phyloP scores from a whole-genome alignment of 2,329 filamentous ascomycete genomes.

The Beauveria caledonica region DNA sequence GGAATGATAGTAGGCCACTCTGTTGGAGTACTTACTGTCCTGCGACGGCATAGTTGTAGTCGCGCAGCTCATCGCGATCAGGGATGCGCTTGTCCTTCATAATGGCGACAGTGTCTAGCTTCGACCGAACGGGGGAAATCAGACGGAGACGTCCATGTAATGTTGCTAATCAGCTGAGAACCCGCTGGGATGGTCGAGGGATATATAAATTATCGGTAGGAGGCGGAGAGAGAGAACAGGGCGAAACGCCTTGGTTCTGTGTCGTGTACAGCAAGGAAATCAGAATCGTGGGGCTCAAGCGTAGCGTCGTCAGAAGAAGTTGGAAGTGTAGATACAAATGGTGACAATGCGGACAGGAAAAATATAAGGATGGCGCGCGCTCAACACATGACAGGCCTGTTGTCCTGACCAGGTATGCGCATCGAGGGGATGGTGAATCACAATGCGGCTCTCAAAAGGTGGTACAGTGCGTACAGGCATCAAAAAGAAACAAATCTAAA shows the following conservation, averaged over 20 bases:
- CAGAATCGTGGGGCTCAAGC: not conserved
- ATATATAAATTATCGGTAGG: not conserved
- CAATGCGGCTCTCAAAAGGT: not conserved
- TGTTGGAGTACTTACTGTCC: constrained; percentile 58
- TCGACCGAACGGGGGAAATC: not conserved
- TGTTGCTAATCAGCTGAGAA: not conserved
- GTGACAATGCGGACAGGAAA: not conserved
- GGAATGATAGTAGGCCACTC: not conserved
- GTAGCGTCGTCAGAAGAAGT: not conserved
- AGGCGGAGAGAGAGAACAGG: not conserved
- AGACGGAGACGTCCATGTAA: not conserved
- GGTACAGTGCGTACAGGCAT: not conserved
- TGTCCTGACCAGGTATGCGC: not conserved
- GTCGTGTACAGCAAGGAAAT: not conserved
- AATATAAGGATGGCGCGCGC: not conserved
- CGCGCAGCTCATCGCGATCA: constrained; percentile 52
- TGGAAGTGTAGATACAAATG: not conserved
- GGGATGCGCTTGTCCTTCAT: constrained; percentile 35
- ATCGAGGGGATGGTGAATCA: not conserved
- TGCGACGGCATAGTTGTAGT: constrained; percentile 70
- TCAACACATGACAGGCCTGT: not conserved
- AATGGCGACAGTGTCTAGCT: constrained; percentile 10
- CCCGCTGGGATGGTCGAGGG: not conserved
- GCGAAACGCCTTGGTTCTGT: not conserved
- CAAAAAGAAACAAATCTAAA: not conserved